These are phyloP conservation scores for Phyllosticta citrichinensis DNA, from an alignment of 2,329 filamentous ascomycete genomes.

Conservation along the genomic window DNA sequence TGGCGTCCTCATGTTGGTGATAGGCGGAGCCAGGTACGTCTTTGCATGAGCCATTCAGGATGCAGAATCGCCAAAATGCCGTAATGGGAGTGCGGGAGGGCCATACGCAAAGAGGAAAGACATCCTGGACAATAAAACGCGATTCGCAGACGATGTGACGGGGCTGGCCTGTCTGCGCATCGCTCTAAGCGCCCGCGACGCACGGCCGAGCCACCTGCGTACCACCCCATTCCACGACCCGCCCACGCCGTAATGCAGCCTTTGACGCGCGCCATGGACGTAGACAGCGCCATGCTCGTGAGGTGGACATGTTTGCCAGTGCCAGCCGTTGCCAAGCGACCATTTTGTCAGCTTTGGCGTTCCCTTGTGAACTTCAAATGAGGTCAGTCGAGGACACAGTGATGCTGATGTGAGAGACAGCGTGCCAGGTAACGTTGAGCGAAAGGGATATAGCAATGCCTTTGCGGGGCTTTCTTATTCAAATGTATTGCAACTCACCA, in stretches of 20 bases:
- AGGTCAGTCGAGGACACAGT: not conserved
- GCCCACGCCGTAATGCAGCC: not conserved
- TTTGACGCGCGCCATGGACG: not conserved
- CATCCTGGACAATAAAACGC: not conserved
- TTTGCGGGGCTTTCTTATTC: not conserved
- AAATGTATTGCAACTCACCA: not conserved
- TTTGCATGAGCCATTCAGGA: not conserved
- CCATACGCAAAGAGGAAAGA: not conserved
- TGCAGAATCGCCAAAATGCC: not conserved
- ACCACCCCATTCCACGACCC: not conserved
- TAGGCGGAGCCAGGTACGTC: not conserved
- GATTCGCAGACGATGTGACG: slow-evolving; percentile 1
- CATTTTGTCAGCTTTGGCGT: not conserved
- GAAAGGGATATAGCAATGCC: not conserved
- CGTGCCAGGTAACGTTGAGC: not conserved
- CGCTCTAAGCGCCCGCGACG: slow-evolving; percentile 8
- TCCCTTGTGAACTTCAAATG: not conserved
- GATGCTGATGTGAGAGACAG: not conserved
- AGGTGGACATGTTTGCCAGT: not conserved
- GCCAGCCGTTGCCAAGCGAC: not conserved
- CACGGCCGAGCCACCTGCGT: slow-evolving; percentile 1
- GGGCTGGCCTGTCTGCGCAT: slow-evolving; percentile 1
- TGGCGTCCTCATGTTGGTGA: not conserved
- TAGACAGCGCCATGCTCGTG: not conserved
- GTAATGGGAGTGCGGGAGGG: slow-evolving; percentile 5